A percentile compares a stretch with the other conserved stretches of the same genome.
These are phyloP conservation scores for Circinella umbellata DNA, from an alignment of 371 early-diverging fungal genomes.

Conservation along the genomic window DNA sequence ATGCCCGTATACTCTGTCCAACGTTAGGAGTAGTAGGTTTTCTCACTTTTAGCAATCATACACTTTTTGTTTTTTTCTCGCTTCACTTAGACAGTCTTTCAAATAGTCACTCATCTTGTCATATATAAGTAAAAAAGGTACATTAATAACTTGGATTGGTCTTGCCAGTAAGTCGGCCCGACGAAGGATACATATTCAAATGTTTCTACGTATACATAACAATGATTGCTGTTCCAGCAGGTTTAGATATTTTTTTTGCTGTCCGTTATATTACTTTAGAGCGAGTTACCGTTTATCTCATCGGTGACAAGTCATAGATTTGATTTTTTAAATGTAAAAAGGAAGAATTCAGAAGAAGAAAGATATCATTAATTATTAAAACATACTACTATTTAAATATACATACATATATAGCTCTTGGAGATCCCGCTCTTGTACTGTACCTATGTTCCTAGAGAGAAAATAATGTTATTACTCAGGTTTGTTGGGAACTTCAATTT, in stretches of 20 bases:
- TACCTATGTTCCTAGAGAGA: slow-evolving; percentile 38
- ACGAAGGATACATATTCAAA: slow-evolving; percentile 25
- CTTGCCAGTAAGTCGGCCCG: slow-evolving; percentile 21
- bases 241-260: slow-evolving; percentile 25
- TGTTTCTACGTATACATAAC: slow-evolving; percentile 21
- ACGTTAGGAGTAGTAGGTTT: slow-evolving; percentile 38
- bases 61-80: background rate
- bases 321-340: no score
- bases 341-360: no score
- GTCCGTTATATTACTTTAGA: slow-evolving; percentile 16
- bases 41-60: slow-evolving; percentile 32
- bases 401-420: slow-evolving; percentile 20
- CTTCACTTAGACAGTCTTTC: background rate
- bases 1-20: slow-evolving; percentile 29
- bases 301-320: slow-evolving; percentile 24
- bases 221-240: slow-evolving; percentile 29
- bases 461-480: slow-evolving; percentile 26
- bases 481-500: background rate
- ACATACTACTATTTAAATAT: background rate
- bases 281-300: slow-evolving; percentile 14
- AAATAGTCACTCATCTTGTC: no score
- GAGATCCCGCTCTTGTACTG: slow-evolving; percentile 30
- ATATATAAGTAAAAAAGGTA: no score
- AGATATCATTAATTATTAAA: no score
- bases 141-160: slow-evolving; percentile 24